A percentile compares a stretch with the other conserved stretches of the same genome.
These are phyloP conservation scores for Myriosclerotinia duriaeana DNA, from an alignment of 2,329 filamentous ascomycete species.

Conservation along the genomic window DNA sequence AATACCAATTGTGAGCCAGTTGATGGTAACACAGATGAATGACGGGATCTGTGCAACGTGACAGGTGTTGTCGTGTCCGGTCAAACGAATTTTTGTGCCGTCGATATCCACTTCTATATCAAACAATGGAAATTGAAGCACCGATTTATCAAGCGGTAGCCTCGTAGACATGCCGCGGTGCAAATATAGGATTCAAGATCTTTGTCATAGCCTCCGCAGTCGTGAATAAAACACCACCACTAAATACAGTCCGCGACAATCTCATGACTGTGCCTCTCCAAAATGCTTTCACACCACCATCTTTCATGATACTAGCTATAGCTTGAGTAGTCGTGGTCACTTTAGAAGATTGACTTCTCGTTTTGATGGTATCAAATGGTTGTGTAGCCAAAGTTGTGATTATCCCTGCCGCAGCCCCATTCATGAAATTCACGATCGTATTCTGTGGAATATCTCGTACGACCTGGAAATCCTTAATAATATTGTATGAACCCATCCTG, in stretches of 20 bases:
- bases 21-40: slow-evolving; percentile 9
- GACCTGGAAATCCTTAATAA: slow-evolving; percentile 51
- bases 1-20: background rate
- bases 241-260: slow-evolving; percentile 61
- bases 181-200: slow-evolving; percentile 28
- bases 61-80: background rate
- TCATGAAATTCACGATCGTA: slow-evolving; percentile 57
- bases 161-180: background rate
- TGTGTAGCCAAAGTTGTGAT: slow-evolving; percentile 60
- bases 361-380: slow-evolving; percentile 65
- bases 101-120: background rate
- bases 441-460: slow-evolving; percentile 37
- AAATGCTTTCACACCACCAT: slow-evolving; percentile 59
- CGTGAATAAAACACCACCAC: slow-evolving; percentile 50
- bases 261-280: slow-evolving; percentile 71
- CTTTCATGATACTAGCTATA: slow-evolving; percentile 52
- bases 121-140: background rate
- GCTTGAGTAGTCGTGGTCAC: slow-evolving; percentile 59
- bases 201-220: slow-evolving; percentile 30
- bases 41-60: slow-evolving; percentile 13
- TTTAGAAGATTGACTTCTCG: slow-evolving; percentile 57
- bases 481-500: slow-evolving; percentile 45
- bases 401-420: slow-evolving; percentile 59
- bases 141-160: background rate
- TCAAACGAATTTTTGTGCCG: slow-evolving; percentile 2